A percentile compares a stretch with the other conserved stretches of the same genome.
Evolutionary conservation across 73 alveolate genomes (phyloP).

Genomic region (Paramecium biaurelia): DNA sequence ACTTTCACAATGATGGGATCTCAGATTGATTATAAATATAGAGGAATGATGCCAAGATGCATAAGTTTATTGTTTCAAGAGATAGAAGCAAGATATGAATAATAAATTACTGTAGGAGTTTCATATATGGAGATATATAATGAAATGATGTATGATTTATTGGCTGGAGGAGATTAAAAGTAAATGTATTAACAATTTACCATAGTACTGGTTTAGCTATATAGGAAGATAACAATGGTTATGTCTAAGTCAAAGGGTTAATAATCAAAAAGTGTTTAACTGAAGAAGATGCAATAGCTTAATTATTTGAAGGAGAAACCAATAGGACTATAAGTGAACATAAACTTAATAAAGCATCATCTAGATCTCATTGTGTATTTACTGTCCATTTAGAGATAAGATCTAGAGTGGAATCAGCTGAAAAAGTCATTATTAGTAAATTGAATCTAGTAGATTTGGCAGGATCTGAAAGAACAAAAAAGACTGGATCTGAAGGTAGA

Average conservation of each 20-base stretch:
- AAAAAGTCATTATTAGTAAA: constrained; percentile 83
- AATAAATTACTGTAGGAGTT: constrained; percentile 88
- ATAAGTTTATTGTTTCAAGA: constrained; percentile 90
- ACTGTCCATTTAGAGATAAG: constrained; percentile 96
- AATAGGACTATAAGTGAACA: constrained; percentile 96
- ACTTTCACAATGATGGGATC: constrained; percentile 99
- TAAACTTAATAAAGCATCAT: constrained; percentile 90
- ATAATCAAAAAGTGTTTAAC: constrained; percentile 78
- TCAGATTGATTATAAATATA: constrained; percentile 90
- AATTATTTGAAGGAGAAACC: constrained; percentile 98
- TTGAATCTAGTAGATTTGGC: constrained; percentile 99
- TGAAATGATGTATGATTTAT: constrained; percentile 96
- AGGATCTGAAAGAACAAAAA: constrained; percentile 98
- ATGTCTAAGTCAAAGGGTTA: constrained; percentile 89
- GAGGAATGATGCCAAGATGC: constrained; percentile 99
- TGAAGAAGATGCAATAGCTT: constrained; percentile 97
- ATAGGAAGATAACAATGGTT: constrained; percentile 90
- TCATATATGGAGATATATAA: constrained; percentile 98
- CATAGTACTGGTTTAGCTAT: constrained; percentile 36
- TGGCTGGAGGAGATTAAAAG: constrained; percentile 67
- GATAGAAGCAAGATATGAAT: constrained; percentile 86
- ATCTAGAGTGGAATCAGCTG: constrained; percentile 82
- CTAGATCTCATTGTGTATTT: constrained; percentile 98
- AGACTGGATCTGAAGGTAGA: constrained; percentile 82
- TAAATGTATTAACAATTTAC: neutral